phyloP scores from a whole-genome alignment of 2,329 filamentous ascomycete species.

The Penicillium expansum region DNA sequence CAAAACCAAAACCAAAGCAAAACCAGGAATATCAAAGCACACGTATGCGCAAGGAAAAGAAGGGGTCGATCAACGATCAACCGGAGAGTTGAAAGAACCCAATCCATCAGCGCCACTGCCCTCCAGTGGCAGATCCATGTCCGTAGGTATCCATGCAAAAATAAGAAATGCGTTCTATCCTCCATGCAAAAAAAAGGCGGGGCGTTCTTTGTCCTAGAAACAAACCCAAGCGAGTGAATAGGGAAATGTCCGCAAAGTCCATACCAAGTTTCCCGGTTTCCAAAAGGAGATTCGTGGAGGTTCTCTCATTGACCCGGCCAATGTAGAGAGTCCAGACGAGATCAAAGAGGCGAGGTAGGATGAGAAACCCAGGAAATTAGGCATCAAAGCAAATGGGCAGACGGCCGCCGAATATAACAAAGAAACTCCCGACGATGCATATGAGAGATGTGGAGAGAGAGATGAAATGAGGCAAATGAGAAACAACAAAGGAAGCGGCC shows the following conservation, averaged over 20 bases:
- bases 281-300: not conserved
- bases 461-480: no score
- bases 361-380: not conserved
- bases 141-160: slow-evolving; percentile 25
- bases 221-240: slow-evolving; percentile 2
- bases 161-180: slow-evolving; percentile 16
- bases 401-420: slow-evolving; percentile 25
- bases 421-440: slow-evolving; percentile 36
- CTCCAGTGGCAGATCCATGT: slow-evolving; percentile 27
- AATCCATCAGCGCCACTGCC: slow-evolving; percentile 25
- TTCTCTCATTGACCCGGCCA: slow-evolving; percentile 4
- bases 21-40: slow-evolving; percentile 5
- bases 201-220: slow-evolving; percentile 4
- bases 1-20: not conserved
- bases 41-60: slow-evolving; percentile 16
- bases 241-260: not conserved
- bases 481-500: slow-evolving; percentile 5
- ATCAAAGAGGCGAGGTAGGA: not conserved
- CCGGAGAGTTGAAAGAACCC: slow-evolving; percentile 8
- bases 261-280: not conserved
- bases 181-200: slow-evolving; percentile 13
- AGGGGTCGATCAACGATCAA: slow-evolving; percentile 21
- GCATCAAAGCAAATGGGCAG: slow-evolving; percentile 8
- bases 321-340: not conserved
- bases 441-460: slow-evolving; percentile 16